Evolutionary conservation across 1,284 basidiomycete genomes (phyloP), one percentile per base, ranked within the genome.

Genomic region (Coniferiporia weirii): DNA sequence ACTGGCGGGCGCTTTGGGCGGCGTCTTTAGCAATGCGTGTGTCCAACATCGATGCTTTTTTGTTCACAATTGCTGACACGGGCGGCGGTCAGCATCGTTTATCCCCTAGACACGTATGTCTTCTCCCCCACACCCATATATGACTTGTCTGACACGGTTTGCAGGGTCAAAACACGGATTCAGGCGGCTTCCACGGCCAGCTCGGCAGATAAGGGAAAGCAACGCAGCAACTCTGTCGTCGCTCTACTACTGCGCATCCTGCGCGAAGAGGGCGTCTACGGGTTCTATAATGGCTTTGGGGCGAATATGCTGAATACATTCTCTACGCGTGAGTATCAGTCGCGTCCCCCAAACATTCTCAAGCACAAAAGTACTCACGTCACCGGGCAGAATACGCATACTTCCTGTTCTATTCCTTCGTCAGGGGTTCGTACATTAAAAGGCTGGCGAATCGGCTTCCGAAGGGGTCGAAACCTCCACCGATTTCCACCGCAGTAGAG

Each of bases 241-340:
- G 70, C 78, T 13, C 77, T 95, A 59, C 71, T 95, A 35, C 64
- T 86, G 57, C 77, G 81, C 65, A 88, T 96, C 64, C 76, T 92
- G 68, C 81, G 81, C 64, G 84, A 85, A 63, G 93, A 97, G 65
- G 95, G 95, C 0, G 66, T 95, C 56, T 62, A 70, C 5, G 95
- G 93, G 0, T 87, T 89, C 69, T 99, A 98, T 76, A 85, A 88
- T 61, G 97, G 97, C 4, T 99, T 98, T 70, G 81, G 85, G 43
- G 97, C 97, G n/a, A 98, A 91, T 61, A 98, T 99, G 95, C 79
- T 98, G 66, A 98, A 98, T 73, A 96, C 93, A 0, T 99, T 99
- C 73, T 95, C 91, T 48, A 91, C 89, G 86, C 91, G 95, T 96
- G 66, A 69, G 94, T 84, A 17, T 48, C 27, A 10, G 9, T 27